These are phyloP conservation scores for Pisolithus sp. DNA, from an alignment of 768 basidiomycete genomes.

Conservation along the genomic window DNA sequence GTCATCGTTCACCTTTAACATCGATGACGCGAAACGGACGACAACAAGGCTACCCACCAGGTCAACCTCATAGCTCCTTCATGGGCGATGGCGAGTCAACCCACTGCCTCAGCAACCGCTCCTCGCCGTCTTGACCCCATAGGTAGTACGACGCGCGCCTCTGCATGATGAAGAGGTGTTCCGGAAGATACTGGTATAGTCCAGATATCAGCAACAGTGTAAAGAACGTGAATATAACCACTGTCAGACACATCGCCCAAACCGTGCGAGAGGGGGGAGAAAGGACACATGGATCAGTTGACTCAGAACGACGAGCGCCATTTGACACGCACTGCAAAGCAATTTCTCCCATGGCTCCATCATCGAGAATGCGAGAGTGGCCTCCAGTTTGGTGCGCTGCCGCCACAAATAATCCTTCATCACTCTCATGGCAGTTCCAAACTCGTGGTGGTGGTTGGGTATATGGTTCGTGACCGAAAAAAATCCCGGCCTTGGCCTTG, in stretches of 20 bases:
- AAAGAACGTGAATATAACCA: conserved; percentile 35
- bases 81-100: conserved; percentile 20
- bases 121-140: conserved; percentile 45
- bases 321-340: conserved; percentile 42
- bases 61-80: conserved; percentile 20
- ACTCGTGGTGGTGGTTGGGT: background rate
- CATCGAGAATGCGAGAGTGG: conserved; percentile 54
- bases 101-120: conserved; percentile 26
- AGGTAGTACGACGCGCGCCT: conserved; percentile 58
- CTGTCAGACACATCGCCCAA: conserved; percentile 22
- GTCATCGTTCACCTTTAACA: background rate
- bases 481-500: background rate
- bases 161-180: conserved; percentile 49
- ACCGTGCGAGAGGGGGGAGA: conserved; percentile 6
- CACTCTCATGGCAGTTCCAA: conserved; percentile 17
- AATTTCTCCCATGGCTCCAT: conserved; percentile 69
- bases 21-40: background rate
- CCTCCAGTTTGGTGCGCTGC: conserved; percentile 36
- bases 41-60: background rate
- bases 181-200: conserved; percentile 52
- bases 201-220: conserved; percentile 45
- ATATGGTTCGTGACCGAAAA: background rate
- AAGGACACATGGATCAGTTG: background rate
- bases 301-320: background rate
- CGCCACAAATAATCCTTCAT: conserved; percentile 26